Evolutionary conservation across 1,284 basidiomycete genomes (phyloP), one percentile per base, ranked within the genome.

Genomic region (Ganoderma lingzhi): DNA sequence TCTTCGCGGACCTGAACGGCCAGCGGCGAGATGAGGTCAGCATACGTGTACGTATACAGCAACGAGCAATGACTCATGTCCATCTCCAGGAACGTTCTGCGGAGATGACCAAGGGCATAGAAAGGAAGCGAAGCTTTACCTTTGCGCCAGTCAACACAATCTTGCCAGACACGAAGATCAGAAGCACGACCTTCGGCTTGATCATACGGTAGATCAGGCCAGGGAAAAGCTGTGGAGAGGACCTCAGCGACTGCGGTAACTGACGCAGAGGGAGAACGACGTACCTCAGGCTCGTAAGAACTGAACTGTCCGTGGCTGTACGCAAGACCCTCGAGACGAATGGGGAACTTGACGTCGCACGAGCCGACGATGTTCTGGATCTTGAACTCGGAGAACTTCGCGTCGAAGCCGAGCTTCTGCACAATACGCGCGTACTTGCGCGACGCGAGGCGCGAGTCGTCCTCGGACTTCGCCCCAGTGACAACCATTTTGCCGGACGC

Each of bases 401-500:
- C 97, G 75, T 99, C 97, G 82, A 99, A 99, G 45, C 98, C 98
- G 58, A 99, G 93, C 84, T 99, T 99, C 85, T 99, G 98, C 63
- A 99, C 97, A 79, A 99, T 99, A 70, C 98, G 93, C 61, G 98
- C 98, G 82, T 99, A 99, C 85, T 99, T 99, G 80, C 98, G 93
- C 75, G 96, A 97, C 62, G 98, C 98, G 68, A 99, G 85, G 67
- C 97, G 90, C 76, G 96, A 97, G 80, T 99, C 97, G 81, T 99
- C 98, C 84, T 99, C 98, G 44, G 94, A 96, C 88, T 99, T 99
- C 66, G 98, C 98, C 81, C 98, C 98, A 32, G 98, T 99, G 70
- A 99, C 97, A 80, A 99, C 98, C 96, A 99, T 99, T 89, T 99
- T 99, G 80, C 98, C 98, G 65, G 96, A 98, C 39, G 98, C 98